Evolutionary conservation across 805 yeast species (phyloP).

Genomic region (Zygosaccharomyces bailii): DNA sequence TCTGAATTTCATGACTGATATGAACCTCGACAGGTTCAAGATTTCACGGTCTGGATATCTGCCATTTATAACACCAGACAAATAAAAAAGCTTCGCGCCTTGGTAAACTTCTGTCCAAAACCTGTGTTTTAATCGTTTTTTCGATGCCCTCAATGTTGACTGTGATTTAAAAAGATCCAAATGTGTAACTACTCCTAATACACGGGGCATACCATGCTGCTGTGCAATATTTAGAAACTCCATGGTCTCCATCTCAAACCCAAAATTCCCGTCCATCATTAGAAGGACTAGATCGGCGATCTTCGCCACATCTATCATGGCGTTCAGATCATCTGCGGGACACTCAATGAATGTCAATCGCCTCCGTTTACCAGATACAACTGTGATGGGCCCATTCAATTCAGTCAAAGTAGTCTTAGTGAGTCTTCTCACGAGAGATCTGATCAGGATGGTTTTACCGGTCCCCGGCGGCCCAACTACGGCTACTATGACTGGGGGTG

Average conservation of each 20-base stretch:
- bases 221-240: conserved; percentile 94
- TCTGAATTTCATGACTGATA: conserved; percentile 95
- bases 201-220: conserved; percentile 98
- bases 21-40: conserved; percentile 83
- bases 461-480: conserved; percentile 99
- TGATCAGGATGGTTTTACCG: conserved; percentile 90
- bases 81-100: conserved; percentile 93
- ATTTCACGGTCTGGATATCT: conserved; percentile 97
- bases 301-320: conserved; percentile 95
- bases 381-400: conserved; percentile 93
- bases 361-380: conserved; percentile 91
- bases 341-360: conserved; percentile 92
- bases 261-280: conserved; percentile 94
- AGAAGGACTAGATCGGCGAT: conserved; percentile 88
- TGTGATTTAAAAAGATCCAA: conserved; percentile 89
- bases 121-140: conserved; percentile 86
- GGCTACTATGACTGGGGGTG: conserved; percentile 94
- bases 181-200: conserved; percentile 92
- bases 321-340: conserved; percentile 76
- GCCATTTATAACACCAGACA: conserved; percentile 94
- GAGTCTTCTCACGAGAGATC: conserved; percentile 80
- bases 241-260: conserved; percentile 99
- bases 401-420: conserved; percentile 84
- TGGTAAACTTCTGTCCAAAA: conserved; percentile 99
- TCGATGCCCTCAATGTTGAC: conserved; percentile 83